Evolutionary conservation across 2,329 filamentous ascomycete genomes (phyloP), one percentile per base, ranked within the genome.

Genomic region (Blastomyces parvus): DNA sequence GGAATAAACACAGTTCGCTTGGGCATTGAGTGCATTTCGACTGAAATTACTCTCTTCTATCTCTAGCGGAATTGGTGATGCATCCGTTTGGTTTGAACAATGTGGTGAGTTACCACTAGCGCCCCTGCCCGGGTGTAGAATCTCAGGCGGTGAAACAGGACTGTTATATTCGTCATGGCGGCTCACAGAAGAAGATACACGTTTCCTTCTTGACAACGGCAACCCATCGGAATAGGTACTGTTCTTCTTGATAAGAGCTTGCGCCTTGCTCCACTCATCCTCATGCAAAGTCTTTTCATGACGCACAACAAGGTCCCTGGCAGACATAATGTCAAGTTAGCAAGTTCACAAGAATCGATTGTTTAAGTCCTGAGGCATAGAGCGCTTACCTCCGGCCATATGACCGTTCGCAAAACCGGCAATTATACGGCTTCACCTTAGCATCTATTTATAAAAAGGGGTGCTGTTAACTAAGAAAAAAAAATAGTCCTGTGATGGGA

Each of bases 251-350:
- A 38, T 44, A 27, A 17, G 13, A 22, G 7, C 27, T 63, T 42
- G 65, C 33, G 62, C 60, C 36, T 65, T 66, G 19, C 66, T 62
- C 64, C 69, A 72, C 60, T 70, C 68, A 48, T 70, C 67, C 22
- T 70, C 67, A 59, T 75, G 73, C 17, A 75, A 64, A 13, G 73
- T 73, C 53, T 70, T 68, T 55, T 74, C 73, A 60, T 75, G 73
- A 56, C 73, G 69, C 59, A 74, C 72, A 17, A 75, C 70, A n/a
- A 75, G 67, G 63, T 75, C 73, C 66, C 71, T 74, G 48, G 6
- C 42, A 27, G 22, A 13, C 7, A 36, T 36, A 36, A 9, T 22
- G 42, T 48, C 40, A 64, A 59, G n/a, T 67, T 64, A 33, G 56
- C 33, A 36, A 36, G 8, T 59, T 44, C 33, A 44, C n/a, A n/a